Base-by-base conservation (phyloP, 2,329 filamentous ascomycete species). In the Ascochyta koolunga region DNA sequence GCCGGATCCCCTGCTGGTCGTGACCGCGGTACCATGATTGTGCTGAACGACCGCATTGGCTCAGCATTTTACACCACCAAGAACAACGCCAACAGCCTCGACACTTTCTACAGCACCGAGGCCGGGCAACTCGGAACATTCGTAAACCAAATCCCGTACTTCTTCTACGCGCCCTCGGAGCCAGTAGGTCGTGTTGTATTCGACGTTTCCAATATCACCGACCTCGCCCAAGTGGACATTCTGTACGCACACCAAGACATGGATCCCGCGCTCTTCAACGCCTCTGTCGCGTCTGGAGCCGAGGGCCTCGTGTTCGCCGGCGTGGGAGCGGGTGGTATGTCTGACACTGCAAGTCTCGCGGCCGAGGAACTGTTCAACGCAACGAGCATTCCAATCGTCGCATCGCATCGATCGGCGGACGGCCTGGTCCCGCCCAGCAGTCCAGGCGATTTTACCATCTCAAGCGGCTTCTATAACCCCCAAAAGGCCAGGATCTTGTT, bases 1-100 rank as follows among this genome's bases (percentile, higher is more conserved):
- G 85, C 85, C 1, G 77, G 74, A 1, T 77, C 73, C 27, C 70
- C 77, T 1, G 68, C 71, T 2, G 82, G 81, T 1, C 68, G 64
- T 8, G 75, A 79, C 45, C 77, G 86, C 1, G 86, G 85, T 35
- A 78, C 82, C 15, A 82, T 88, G 79, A 78, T 87, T 18, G 82
- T 83, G 2, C 71, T 88, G 51, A 87, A 87, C 65, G 85, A 87
- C 39, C 81, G 84, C 50, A 86, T 87, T 60, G 79, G 79, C 4
- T 79, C 75, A 18, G 81, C 83, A 16, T 86, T 80, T 63, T 87
- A 83, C 71, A 82, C 68, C 9, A 83, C 82, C 46, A 88, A 88
- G 73, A 84, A 80, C 27, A 83, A 87, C 62, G 83, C 85, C 43
- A 87, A 88, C 72, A 78, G 81, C 2, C 76, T 87, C 42, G 85